Evolutionary conservation across 2,329 filamentous ascomycete species (phyloP).

Genomic region (Colletotrichum sp.): DNA sequence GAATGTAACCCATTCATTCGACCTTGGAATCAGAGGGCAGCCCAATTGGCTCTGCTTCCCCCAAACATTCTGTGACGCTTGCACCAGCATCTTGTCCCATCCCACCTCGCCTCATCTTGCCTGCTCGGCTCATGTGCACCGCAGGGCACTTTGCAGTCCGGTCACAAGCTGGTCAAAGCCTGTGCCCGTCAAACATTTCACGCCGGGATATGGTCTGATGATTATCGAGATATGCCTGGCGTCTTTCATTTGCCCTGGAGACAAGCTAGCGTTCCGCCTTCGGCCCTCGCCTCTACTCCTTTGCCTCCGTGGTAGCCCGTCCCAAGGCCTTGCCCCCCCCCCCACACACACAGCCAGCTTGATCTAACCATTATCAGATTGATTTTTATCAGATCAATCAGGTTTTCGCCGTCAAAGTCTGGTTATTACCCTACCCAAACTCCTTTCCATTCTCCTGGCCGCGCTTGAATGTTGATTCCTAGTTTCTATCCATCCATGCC

Average conservation of each 20-base stretch:
- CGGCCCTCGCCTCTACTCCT: not conserved
- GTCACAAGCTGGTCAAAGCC: not conserved
- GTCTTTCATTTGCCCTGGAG: not conserved
- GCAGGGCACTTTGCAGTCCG: not conserved
- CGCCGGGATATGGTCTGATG: not conserved
- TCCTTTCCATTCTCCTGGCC: not conserved
- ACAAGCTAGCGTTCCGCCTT: not conserved
- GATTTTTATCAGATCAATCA: constrained; percentile 8
- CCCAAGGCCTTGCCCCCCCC: not conserved
- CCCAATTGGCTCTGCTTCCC: not conserved
- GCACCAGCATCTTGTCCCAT: not conserved
- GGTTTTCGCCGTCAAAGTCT: not conserved
- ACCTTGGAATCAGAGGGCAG: not conserved
- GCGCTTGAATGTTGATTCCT: not conserved
- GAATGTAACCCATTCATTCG: not conserved
- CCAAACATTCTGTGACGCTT: not conserved
- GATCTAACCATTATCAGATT: constrained; percentile 8
- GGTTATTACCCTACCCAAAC: not conserved
- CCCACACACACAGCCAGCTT: not conserved
- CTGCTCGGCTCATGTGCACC: not conserved
- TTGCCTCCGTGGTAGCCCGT: not conserved
- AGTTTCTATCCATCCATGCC: not conserved
- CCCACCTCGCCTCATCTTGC: not conserved
- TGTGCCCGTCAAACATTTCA: not conserved
- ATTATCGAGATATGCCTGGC: constrained; percentile 5